Evolutionary conservation across 1,284 basidiomycete genomes (phyloP), one percentile per base, ranked within the genome.

Genomic region (Puccinia sorghi): DNA sequence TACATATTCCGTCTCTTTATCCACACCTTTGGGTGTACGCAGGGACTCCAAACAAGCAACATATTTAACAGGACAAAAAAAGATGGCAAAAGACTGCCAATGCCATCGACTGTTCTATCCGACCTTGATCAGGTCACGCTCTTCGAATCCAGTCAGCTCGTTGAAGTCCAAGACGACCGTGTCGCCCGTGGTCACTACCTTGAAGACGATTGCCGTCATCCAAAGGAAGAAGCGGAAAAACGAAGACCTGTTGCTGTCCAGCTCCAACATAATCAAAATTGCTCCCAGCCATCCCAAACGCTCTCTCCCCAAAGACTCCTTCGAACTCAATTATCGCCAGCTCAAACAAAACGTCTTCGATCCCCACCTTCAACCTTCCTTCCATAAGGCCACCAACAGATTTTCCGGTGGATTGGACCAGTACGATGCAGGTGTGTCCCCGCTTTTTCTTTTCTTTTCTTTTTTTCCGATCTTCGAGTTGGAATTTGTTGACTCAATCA

Each of bases 51-150:
- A 32, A 32, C 4, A 2, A 32, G 4, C 32, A 32, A 15, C 43
- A 2, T 46, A 46, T 46, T 46, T 1, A 46, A 1, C 32, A 32
- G 4, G 32, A 32, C 43, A 48, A 48, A 52, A 37, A 69, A 52
- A 69, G 52, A 69, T 69, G 66, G 37, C 66, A 3, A 69, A 52
- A 39, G 66, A 69, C 48, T 69, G 66, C 48, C 66, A 52, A 37
- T 69, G 66, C 48, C 66, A 69, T 52, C 46, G 66, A 50, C 48
- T 69, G 25, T 69, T 69, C 41, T 69, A 69, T 25, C 66, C 66
- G 46, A 50, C 46, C 32, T 52, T 69, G n/a, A 69, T 69, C n/a
- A 69, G 66, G 12, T 69, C 66, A 32, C 43, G 66, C 66, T 52
- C 66, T 4, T 32, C 66, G 15, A 69, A 69, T 46, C n/a, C 27